These are phyloP conservation scores for Irpex rosettiformis DNA, from an alignment of 1,284 basidiomycete species.

Conservation along the genomic window DNA sequence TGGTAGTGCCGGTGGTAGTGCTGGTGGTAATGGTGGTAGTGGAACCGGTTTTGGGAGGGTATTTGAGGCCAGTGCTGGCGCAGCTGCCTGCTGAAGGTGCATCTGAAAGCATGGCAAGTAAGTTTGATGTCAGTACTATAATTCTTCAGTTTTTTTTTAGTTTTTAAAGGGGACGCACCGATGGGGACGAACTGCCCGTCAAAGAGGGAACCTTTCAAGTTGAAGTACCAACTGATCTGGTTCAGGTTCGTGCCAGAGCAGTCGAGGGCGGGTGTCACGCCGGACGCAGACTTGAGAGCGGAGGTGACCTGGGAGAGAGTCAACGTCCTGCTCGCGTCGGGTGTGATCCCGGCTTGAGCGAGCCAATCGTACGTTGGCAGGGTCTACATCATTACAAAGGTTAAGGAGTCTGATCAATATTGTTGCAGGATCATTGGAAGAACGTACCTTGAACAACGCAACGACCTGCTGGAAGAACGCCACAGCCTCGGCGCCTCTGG, in stretches of 20 bases:
- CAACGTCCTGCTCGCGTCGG: conserved; percentile 54
- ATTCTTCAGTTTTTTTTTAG: no score
- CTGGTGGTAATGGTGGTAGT: conserved; percentile 28
- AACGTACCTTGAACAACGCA: conserved; percentile 54
- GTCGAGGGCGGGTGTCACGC: conserved; percentile 55
- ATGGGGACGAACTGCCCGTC: conserved; percentile 64
- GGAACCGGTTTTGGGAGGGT: conserved; percentile 46
- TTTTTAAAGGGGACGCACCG: conserved; percentile 32
- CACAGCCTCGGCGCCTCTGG: conserved; percentile 65
- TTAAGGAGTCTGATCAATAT: background rate
- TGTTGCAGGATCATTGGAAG: no score
- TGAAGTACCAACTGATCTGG: conserved; percentile 65
- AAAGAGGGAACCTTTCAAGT: conserved; percentile 61
- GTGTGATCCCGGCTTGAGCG: conserved; percentile 66
- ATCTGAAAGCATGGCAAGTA: conserved; percentile 33
- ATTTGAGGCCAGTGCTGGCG: conserved; percentile 55
- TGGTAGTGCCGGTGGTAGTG: conserved; percentile 3
- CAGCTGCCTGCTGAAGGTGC: conserved; percentile 51
- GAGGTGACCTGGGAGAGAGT: conserved; percentile 52
- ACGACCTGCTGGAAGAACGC: conserved; percentile 70
- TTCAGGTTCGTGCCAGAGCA: conserved; percentile 46
- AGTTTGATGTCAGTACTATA: no score
- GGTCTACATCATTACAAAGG: conserved; percentile 38
- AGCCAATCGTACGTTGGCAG: conserved; percentile 76
- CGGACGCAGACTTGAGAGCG: conserved; percentile 53